Evolutionary conservation across 495 filamentous ascomycete genomes (phyloP).

Genomic region (Xylaria grammica): DNA sequence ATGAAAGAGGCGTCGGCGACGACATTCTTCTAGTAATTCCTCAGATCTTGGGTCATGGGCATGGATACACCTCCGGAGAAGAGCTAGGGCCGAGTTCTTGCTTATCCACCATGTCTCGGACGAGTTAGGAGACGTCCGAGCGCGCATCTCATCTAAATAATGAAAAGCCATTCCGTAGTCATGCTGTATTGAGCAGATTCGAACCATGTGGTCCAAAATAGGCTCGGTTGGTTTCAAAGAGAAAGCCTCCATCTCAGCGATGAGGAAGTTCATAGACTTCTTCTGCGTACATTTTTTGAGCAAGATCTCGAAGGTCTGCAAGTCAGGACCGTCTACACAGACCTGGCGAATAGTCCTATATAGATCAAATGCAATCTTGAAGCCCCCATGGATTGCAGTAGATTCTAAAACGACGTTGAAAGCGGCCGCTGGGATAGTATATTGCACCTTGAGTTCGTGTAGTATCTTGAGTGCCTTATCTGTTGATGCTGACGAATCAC

Average conservation of each 20-base stretch:
- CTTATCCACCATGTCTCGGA: constrained; percentile 45
- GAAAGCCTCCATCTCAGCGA: constrained; percentile 73
- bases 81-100: constrained; percentile 36
- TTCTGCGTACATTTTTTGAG: constrained; percentile 65
- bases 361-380: constrained; percentile 64
- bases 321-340: constrained; percentile 61
- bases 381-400: constrained; percentile 43
- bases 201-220: constrained; percentile 73
- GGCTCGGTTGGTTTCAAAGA: constrained; percentile 60
- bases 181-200: constrained; percentile 62
- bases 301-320: constrained; percentile 69
- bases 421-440: constrained; percentile 58
- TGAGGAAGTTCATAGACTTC: constrained; percentile 68
- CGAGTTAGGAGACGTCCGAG: constrained; percentile 19
- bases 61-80: constrained; percentile 50
- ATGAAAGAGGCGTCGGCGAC: constrained; percentile 7
- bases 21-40: constrained; percentile 44
- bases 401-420: constrained; percentile 69
- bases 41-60: constrained; percentile 52
- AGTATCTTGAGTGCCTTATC: constrained; percentile 60
- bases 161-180: constrained; percentile 62
- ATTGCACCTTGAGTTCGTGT: constrained; percentile 51
- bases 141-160: constrained; percentile 62
- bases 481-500: constrained; percentile 33
- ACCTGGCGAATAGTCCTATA: constrained; percentile 75